These are phyloP conservation scores for Debaryomyces sp. DNA, from an alignment of 1,139 yeast species.

Conservation along the genomic window DNA sequence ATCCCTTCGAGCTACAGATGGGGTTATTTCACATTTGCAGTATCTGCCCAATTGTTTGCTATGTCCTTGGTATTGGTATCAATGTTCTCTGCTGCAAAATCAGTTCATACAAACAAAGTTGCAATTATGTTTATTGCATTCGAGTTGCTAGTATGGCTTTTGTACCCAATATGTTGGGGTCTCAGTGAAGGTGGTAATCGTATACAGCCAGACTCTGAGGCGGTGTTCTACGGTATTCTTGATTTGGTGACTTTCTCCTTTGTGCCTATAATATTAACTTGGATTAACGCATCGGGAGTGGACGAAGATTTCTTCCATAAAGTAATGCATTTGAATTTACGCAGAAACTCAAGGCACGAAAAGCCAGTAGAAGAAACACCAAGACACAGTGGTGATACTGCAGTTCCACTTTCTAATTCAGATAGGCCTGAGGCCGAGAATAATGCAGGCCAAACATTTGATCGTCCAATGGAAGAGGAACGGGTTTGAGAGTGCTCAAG, in stretches of 20 bases:
- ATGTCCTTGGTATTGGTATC: slow-evolving; percentile 28
- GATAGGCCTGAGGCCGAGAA: background rate
- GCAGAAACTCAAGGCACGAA: slow-evolving; percentile 12
- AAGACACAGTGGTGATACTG: slow-evolving; percentile 41
- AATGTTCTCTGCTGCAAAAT: slow-evolving; percentile 16
- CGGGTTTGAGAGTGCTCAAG: background rate
- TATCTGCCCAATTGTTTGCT: slow-evolving; percentile 41
- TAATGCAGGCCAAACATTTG: background rate
- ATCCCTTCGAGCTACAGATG: slow-evolving; percentile 63
- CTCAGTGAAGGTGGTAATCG: slow-evolving; percentile 69
- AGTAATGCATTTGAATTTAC: slow-evolving; percentile 19
- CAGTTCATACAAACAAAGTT: slow-evolving; percentile 17
- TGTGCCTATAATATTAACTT: slow-evolving; percentile 42
- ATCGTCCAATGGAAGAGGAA: background rate
- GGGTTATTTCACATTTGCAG: slow-evolving; percentile 58
- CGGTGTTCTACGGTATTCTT: slow-evolving; percentile 64
- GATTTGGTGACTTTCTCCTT: slow-evolving; percentile 51
- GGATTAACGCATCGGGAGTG: slow-evolving; percentile 28
- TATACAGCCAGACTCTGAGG: slow-evolving; percentile 67
- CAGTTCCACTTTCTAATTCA: slow-evolving; percentile 20
- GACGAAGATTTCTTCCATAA: slow-evolving; percentile 36
- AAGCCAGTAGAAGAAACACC: slow-evolving; percentile 31
- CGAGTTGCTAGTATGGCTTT: slow-evolving; percentile 41
- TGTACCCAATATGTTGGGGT: slow-evolving; percentile 65
- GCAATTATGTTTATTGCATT: slow-evolving; percentile 33